Base-by-base conservation (phyloP, 2,329 filamentous ascomycete species). In the Hypoxylon sp. region DNA sequence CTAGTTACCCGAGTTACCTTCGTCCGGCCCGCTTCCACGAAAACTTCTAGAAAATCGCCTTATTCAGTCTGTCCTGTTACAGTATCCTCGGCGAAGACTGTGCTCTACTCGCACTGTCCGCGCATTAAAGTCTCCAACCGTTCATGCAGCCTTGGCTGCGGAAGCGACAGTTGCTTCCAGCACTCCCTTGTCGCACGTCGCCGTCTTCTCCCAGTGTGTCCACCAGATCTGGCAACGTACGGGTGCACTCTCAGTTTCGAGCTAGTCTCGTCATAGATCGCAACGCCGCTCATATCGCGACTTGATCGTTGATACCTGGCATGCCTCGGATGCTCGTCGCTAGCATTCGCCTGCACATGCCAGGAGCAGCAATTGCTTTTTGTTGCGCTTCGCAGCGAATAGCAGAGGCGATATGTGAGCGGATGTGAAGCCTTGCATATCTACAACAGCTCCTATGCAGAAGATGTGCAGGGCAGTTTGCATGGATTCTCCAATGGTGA, bases 261-360 rank as follows among this genome's bases (percentile, higher is more conserved):
- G 46, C 53, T 60, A 62, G 46, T 40, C 53, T 48, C 24, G 33
- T 46, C 24, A 63, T 52, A 55, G 33, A 42, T 54, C 24, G 26
- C 45, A 60, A 14, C 36, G 26, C 46, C 42, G 26, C 9, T 64
- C 24, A 53, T 32, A 46, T 65, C 55, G 38, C 54, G 48, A 30
- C 32, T 46, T n/a, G n/a, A 26, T 36, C 12, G 44, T 59, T 49
- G 46, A 57, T 33, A 42, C 48, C 33, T 59, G 46, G 50, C 26
- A 44, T 58, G 40, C 49, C 49, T 64, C 48, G 48, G 46, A 12
- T 54, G 42, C 28, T 36, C 49, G 56, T 51, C 26, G 54, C 46
- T 58, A n/a, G 32, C 22, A 51, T 61, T 68, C 69, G 69, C 67
- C 65, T 71, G 58, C 63, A 69, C 69, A 71, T 71, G 42, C 69